phyloP scores from a whole-genome alignment of 1,284 basidiomycete genomes.

The Ceratobasidium sp. region DNA sequence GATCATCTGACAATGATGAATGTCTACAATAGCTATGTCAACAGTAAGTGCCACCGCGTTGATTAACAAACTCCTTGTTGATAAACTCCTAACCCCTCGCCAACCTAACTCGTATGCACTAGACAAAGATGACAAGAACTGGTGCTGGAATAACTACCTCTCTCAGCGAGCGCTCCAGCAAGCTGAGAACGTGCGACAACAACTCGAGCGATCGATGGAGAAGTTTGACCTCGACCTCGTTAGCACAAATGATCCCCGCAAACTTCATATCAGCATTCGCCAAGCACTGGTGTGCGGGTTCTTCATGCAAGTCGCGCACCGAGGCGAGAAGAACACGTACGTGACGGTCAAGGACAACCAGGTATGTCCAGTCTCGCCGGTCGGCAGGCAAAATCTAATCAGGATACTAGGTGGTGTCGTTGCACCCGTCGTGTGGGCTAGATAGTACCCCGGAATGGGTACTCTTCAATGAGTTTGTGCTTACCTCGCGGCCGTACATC shows the following conservation, averaged over 20 bases:
- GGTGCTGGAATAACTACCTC: conserved; percentile 95
- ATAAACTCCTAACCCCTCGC: conserved; percentile 20
- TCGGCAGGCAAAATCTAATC: background rate
- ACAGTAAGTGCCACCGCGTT: conserved; percentile 67
- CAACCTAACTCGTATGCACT: background rate
- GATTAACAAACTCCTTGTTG: background rate
- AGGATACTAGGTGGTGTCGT: conserved; percentile 75
- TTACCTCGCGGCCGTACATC: conserved; percentile 92
- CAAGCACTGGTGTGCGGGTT: conserved; percentile 92
- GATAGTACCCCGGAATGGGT: conserved; percentile 98
- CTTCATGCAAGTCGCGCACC: conserved; percentile 99
- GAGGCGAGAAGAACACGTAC: conserved; percentile 88
- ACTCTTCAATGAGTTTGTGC: conserved; percentile 97
- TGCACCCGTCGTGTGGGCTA: conserved; percentile 95
- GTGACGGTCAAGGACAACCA: conserved; percentile 96
- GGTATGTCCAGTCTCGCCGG: conserved; percentile 58
- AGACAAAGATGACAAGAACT: conserved; percentile 85
- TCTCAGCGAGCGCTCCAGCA: conserved; percentile 87
- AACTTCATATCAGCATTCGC: conserved; percentile 84
- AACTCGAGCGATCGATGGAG: conserved; percentile 95
- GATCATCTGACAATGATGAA: conserved; percentile 97
- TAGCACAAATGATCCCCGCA: conserved; percentile 83
- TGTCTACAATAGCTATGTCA: conserved; percentile 93
- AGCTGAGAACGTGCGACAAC: conserved; percentile 95
- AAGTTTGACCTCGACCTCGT: conserved; percentile 87